Base-by-base conservation (phyloP, 305 asterid species). In the Ilex paraguariensis region DNA sequence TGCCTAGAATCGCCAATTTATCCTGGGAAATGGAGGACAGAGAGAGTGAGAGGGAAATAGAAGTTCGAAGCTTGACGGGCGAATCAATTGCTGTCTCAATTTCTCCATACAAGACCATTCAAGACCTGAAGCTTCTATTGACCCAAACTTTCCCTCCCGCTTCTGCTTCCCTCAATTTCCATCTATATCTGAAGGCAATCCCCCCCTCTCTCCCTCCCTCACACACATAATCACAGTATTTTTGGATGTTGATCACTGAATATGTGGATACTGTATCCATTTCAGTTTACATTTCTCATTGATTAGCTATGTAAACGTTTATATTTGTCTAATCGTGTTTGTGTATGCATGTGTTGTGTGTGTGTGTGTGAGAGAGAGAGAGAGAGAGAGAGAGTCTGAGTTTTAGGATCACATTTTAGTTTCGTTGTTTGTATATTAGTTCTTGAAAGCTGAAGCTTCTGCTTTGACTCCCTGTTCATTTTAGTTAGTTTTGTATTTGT, bases 61-160 rank as follows among this genome's bases (percentile, higher is more conserved):
- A 90, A 76, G 84, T 90, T 15, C 93, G 94, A 50, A 80, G 90
- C 75, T 75, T 93, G 66, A 72, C 68, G 13, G 97, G 99, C 6
- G 97, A 90, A 73, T 85, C 95, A 13, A 61, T 85, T 36, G 32
- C 58, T 31, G 69, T 86, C 50, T 64, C 80, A 5, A 74, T 87
- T 48, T 68, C 68, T 31, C 69, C 81, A 46, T 66, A 66, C 77
- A 68, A 78, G 44, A 90, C 91, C 13, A 70, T 93, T 70, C 77
- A 71, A 59, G 72, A 87, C 66, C 81, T 90, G 68, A 87, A 90
- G 84, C 80, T 76, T 67, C 82, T 75, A 28, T 87, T 87, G 75
- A 75, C 60, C 60, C 75, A 73, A 15, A 59, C 44, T 10, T 87
- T 87, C 76, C 58, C 83, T 53, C 84, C 90, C 7, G 92, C 94